These are phyloP conservation scores for Phytopythium sindhum DNA, from an alignment of 352 stramenopile species.

Conservation along the genomic window DNA sequence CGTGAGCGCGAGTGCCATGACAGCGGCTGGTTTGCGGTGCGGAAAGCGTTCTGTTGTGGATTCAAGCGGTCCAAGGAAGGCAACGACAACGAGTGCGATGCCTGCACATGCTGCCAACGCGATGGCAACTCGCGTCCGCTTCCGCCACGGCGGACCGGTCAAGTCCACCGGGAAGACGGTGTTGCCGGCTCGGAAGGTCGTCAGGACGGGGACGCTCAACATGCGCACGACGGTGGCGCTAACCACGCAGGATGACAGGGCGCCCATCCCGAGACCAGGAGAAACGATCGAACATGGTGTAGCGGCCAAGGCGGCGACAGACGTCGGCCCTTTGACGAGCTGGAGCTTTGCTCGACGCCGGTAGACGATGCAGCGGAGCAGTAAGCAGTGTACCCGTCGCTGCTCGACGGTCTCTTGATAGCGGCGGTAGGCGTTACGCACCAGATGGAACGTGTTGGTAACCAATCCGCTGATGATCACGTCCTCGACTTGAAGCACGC, in stretches of 20 bases:
- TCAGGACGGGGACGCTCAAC: not conserved
- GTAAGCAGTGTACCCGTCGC: not conserved
- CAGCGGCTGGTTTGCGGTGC: not conserved
- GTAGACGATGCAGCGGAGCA: conserved; percentile 8
- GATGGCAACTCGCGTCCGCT: not conserved
- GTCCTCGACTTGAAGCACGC: not conserved
- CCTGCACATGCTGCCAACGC: not conserved
- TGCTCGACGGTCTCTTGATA: conserved; percentile 1
- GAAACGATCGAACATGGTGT: not conserved
- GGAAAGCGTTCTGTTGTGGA: not conserved
- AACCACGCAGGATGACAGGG: not conserved
- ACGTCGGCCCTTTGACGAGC: not conserved
- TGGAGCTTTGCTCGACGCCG: conserved; percentile 2
- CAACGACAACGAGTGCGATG: not conserved
- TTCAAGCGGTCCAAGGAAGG: not conserved
- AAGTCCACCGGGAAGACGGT: not conserved
- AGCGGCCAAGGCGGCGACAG: not conserved
- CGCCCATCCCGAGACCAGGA: not conserved
- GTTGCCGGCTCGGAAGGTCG: not conserved
- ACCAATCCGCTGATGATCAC: conserved; percentile 7
- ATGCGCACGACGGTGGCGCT: not conserved
- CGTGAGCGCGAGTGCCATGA: not conserved
- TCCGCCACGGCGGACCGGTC: not conserved
- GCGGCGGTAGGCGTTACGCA: conserved; percentile 4
- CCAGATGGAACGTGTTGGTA: conserved; percentile 1